phyloP scores from a whole-genome alignment of 257 asterid species.

The Haberlea rhodopensis region DNA sequence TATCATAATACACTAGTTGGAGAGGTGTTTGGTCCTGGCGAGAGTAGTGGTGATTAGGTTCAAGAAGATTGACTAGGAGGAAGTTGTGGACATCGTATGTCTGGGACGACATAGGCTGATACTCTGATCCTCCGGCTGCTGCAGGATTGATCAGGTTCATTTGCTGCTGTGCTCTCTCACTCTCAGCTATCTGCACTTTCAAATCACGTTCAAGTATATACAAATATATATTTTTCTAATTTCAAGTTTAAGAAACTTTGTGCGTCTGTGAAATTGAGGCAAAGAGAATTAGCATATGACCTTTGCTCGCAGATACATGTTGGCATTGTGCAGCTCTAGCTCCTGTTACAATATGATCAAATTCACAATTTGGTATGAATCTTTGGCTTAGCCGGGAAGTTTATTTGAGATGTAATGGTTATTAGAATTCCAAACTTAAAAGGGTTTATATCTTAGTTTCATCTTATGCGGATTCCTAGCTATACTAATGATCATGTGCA shows the following conservation, averaged over 20 bases:
- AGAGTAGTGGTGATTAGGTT: slow-evolving; percentile 68
- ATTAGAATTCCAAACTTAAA: too few relatives aligned
- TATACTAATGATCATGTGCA: too few relatives aligned
- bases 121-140: slow-evolving; percentile 29
- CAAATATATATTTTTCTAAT: not conserved
- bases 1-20: slow-evolving; percentile 73
- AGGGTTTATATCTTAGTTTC: too few relatives aligned
- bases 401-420: too few relatives aligned
- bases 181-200: slow-evolving; percentile 67
- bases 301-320: slow-evolving; percentile 85
- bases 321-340: slow-evolving; percentile 80
- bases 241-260: not conserved
- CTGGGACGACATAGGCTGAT: slow-evolving; percentile 48
- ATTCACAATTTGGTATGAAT: too few relatives aligned
- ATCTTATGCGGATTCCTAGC: too few relatives aligned
- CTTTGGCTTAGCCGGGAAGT: too few relatives aligned
- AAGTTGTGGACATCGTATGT: slow-evolving; percentile 61
- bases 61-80: slow-evolving; percentile 70
- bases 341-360: slow-evolving; percentile 47
- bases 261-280: not conserved
- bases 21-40: slow-evolving; percentile 72
- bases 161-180: slow-evolving; percentile 72
- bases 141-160: slow-evolving; percentile 62
- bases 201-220: not conserved
- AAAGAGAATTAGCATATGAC: slow-evolving; percentile 26